These are phyloP conservation scores for Ceratobasidium sp. DNA, from an alignment of 1,284 basidiomycete species.

Conservation along the genomic window DNA sequence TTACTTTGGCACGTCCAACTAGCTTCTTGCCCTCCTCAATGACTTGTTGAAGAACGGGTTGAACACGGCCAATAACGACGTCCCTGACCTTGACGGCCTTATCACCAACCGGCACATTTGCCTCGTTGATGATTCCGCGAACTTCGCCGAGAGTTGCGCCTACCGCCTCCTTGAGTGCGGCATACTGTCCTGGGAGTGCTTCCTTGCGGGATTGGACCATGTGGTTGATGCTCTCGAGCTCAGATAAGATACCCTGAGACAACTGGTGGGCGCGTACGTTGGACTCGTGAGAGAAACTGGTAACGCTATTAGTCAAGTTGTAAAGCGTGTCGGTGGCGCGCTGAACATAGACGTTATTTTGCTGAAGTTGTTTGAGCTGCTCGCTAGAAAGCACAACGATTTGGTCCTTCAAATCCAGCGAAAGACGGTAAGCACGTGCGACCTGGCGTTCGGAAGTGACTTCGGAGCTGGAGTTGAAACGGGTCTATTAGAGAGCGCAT, in stretches of 20 bases:
- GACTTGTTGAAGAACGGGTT: slow-evolving; percentile 40
- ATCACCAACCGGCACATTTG: slow-evolving; percentile 43
- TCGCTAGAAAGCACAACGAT: slow-evolving; percentile 72
- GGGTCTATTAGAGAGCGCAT: neutral
- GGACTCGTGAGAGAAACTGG: slow-evolving; percentile 49
- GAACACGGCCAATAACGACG: slow-evolving; percentile 39
- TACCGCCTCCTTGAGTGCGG: slow-evolving; percentile 32
- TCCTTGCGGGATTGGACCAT: slow-evolving; percentile 16
- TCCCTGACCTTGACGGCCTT: slow-evolving; percentile 42
- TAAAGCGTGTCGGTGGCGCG: slow-evolving; percentile 74
- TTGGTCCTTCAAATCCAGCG: slow-evolving; percentile 69
- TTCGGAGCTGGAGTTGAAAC: slow-evolving; percentile 11
- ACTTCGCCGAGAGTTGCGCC: slow-evolving; percentile 42
- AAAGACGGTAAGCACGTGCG: slow-evolving; percentile 73
- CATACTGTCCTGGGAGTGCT: slow-evolving; percentile 22
- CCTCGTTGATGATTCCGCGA: slow-evolving; percentile 37
- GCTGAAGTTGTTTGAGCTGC: slow-evolving; percentile 74
- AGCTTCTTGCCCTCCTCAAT: slow-evolving; percentile 42
- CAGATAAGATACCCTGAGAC: slow-evolving; percentile 43
- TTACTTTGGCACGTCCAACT: slow-evolving; percentile 33
- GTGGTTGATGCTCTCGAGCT: slow-evolving; percentile 47
- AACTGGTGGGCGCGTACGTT: slow-evolving; percentile 43
- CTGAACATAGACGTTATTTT: slow-evolving; percentile 73
- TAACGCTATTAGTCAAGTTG: slow-evolving; percentile 63
- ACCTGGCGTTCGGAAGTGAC: slow-evolving; percentile 60